Conservation (phyloP, 345 rosid genomes). For the Barbarea vulgaris region DNA sequence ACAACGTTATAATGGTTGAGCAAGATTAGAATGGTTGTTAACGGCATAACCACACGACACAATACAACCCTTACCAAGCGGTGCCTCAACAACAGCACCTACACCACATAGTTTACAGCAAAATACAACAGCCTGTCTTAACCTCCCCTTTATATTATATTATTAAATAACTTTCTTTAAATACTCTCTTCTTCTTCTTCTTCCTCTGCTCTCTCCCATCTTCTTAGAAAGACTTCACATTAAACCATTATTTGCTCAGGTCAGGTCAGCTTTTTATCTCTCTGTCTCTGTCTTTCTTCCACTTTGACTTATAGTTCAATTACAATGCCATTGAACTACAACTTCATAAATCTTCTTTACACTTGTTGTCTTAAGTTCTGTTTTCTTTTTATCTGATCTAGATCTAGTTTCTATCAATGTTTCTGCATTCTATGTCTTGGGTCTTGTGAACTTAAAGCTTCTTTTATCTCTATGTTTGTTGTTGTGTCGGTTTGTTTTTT, state of each 20-base stretch:
- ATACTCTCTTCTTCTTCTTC: conserved; percentile 36
- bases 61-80: neutral
- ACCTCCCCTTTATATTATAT: conserved; percentile 5
- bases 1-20: too few relatives aligned
- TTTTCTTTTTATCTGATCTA: conserved; percentile 33
- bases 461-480: conserved; percentile 9
- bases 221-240: conserved; percentile 19
- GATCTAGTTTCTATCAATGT: conserved; percentile 34
- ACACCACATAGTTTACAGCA: conserved; percentile 16
- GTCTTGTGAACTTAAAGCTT: conserved; percentile 16
- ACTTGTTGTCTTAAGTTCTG: conserved; percentile 29
- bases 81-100: conserved; percentile 20
- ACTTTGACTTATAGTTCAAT: neutral
- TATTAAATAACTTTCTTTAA: conserved; percentile 25
- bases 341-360: conserved; percentile 3
- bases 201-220: conserved; percentile 30
- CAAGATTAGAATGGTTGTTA: neutral
- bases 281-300: conserved; percentile 18
- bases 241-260: conserved; percentile 15
- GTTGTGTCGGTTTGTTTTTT: conserved; percentile 19
- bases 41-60: neutral
- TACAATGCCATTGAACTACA: conserved; percentile 25
- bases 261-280: conserved; percentile 35
- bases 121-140: conserved; percentile 35
- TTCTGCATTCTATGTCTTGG: conserved; percentile 21